Conservation (phyloP, 2,329 filamentous ascomycete genomes). For the Talaromyces marneffei region DNA sequence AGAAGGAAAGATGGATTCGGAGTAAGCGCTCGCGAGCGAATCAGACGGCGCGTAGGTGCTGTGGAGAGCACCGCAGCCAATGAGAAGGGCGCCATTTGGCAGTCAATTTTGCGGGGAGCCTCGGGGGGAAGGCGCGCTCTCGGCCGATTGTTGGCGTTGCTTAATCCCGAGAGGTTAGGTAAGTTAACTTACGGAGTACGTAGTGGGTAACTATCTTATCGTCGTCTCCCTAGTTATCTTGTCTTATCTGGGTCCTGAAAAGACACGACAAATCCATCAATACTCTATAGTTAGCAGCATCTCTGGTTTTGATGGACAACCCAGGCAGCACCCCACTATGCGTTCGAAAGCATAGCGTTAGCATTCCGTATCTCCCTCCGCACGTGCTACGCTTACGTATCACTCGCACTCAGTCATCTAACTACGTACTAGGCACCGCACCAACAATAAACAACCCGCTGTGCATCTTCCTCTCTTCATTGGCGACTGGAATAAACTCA, state of each 20-base stretch:
- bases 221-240: neutral
- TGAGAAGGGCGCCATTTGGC: neutral
- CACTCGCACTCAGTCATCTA: neutral
- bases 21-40: conserved; percentile 1
- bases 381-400: neutral
- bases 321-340: no score
- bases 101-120: neutral
- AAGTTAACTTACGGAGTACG: no score
- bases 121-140: neutral
- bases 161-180: no score
- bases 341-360: no score
- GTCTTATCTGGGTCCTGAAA: no score
- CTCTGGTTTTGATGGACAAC: no score
- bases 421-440: neutral
- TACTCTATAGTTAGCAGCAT: no score
- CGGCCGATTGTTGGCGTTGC: conserved; percentile 10
- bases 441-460: neutral
- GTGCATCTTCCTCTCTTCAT: neutral
- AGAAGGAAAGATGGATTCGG: neutral
- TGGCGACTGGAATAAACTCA: neutral
- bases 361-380: no score
- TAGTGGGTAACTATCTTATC: no score
- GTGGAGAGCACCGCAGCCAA: neutral
- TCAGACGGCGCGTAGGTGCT: neutral
- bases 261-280: no score